Base-by-base conservation (phyloP, 2,329 filamentous ascomycete species). In the Pseudocercospora musae region DNA sequence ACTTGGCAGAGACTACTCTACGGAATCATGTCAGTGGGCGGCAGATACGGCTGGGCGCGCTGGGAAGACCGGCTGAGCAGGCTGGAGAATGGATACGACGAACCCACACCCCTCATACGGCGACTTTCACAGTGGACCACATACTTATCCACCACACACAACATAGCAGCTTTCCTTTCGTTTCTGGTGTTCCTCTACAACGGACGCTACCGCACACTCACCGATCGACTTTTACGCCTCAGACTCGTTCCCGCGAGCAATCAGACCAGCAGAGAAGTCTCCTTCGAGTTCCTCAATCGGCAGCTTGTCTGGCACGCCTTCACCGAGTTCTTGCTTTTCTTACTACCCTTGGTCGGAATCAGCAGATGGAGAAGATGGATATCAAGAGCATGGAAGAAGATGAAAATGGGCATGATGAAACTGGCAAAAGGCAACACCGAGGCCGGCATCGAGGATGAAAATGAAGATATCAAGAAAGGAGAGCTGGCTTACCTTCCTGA, bases 301-400 rank as follows among this genome's bases (percentile, higher is more conserved):
- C 95, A 99, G 78, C 86, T 99, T 10, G 95, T 99, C 40, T 99
- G 95, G 95, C 95, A 99, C 78, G 95, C 95, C n/a, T 96, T 99
- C 72, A 99, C 95, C 25, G 95, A 99, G 75, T 99, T 99, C 71
- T 82, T 99, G n/a, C 85, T 99, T 31, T 99, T 98, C 76, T 85
- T 98, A 18, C 83, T 99, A n/a, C 95, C 95, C 0, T 84, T 99
- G n/a, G 90, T 99, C 46, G 95, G 95, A 57, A 94, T 99, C 69
- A 89, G 90, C 72, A 86, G 92, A 68, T 99, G 95, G 95, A 86
- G 92, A 62, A 85, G 93, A 68, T 96, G 94, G 89, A 81, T 97
- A n/a, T 83, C 85, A 20, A 85, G 92, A 65, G 87, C 88, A n/a
- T 96, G 92, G 91, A 87, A 90, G 69, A 92, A 89, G 75, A 88